phyloP scores from a whole-genome alignment of 1,139 yeast genomes.

The Eremothecium coryli region DNA sequence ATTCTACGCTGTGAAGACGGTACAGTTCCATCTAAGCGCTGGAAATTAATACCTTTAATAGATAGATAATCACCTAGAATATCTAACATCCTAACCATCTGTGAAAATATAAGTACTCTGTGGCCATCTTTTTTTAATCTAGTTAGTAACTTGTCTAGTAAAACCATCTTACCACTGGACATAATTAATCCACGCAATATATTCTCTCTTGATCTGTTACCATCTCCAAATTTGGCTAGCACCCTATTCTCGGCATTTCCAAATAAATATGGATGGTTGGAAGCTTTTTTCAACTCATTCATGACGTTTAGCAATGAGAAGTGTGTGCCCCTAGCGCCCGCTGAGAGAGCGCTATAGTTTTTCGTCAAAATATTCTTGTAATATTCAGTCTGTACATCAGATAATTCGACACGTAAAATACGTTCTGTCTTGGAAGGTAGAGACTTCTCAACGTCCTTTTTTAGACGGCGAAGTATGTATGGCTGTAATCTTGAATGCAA shows the following conservation, averaged over 20 bases:
- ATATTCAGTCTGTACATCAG: constrained; percentile 91
- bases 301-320: constrained; percentile 81
- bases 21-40: constrained; percentile 92
- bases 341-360: constrained; percentile 82
- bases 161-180: constrained; percentile 98
- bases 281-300: constrained; percentile 94
- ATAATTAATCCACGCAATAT: constrained; percentile 82
- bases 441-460: constrained; percentile 95
- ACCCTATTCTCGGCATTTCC: constrained; percentile 89
- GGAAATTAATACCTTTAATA: constrained; percentile 84
- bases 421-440: constrained; percentile 92
- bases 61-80: constrained; percentile 88
- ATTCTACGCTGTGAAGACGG: constrained; percentile 90
- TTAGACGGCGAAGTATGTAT: constrained; percentile 80
- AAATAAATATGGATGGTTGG: constrained; percentile 92
- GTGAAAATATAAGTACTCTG: constrained; percentile 87
- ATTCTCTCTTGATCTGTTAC: constrained; percentile 59
- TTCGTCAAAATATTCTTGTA: constrained; percentile 87
- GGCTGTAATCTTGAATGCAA: constrained; percentile 82
- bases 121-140: constrained; percentile 89
- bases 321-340: constrained; percentile 73
- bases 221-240: constrained; percentile 52
- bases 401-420: constrained; percentile 85
- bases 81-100: constrained; percentile 95
- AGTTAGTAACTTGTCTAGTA: constrained; percentile 78